These are phyloP conservation scores for Pestalotiopsis fici DNA, from an alignment of 2,329 filamentous ascomycete species.

Conservation along the genomic window DNA sequence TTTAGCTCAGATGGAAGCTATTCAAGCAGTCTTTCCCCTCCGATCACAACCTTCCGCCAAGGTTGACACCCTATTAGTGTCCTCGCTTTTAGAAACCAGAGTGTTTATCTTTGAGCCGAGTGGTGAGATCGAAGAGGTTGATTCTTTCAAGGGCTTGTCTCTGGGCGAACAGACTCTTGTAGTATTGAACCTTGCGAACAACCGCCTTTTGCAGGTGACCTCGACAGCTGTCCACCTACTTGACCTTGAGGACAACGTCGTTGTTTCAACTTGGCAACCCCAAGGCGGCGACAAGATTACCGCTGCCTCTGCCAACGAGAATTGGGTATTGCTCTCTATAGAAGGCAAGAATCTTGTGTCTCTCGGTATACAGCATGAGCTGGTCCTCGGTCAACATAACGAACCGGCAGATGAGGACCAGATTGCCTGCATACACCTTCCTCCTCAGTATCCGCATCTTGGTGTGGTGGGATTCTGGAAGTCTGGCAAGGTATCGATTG, in stretches of 20 bases:
- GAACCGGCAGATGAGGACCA: conserved; percentile 69
- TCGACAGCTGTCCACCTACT: conserved; percentile 61
- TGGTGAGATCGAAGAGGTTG: conserved; percentile 84
- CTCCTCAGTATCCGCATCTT: conserved; percentile 61
- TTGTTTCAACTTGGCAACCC: conserved; percentile 60
- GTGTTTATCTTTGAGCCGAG: conserved; percentile 74
- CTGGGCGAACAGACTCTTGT: conserved; percentile 74
- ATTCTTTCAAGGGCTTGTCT: conserved; percentile 70
- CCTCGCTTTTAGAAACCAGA: conserved; percentile 81
- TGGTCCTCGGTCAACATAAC: conserved; percentile 60
- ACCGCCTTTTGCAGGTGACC: conserved; percentile 76
- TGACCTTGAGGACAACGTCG: conserved; percentile 57
- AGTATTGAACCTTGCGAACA: conserved; percentile 63
- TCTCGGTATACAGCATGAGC: conserved; percentile 60
- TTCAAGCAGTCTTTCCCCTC: conserved; percentile 73
- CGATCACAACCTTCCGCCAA: conserved; percentile 48
- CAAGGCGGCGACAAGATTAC: conserved; percentile 64
- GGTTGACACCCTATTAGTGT: conserved; percentile 74
- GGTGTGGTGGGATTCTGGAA: conserved; percentile 89
- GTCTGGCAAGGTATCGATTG: conserved; percentile 74
- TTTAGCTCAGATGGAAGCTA: conserved; percentile 75
- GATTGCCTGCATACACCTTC: conserved; percentile 81
- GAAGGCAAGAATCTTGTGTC: conserved; percentile 74
- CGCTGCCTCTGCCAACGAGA: conserved; percentile 72
- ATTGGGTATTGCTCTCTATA: conserved; percentile 71